Percentiles rank a stretch among this genome's conserved stretches.
Conservation (phyloP, 305 asterid species). For the Fraxinus albicans region DNA sequence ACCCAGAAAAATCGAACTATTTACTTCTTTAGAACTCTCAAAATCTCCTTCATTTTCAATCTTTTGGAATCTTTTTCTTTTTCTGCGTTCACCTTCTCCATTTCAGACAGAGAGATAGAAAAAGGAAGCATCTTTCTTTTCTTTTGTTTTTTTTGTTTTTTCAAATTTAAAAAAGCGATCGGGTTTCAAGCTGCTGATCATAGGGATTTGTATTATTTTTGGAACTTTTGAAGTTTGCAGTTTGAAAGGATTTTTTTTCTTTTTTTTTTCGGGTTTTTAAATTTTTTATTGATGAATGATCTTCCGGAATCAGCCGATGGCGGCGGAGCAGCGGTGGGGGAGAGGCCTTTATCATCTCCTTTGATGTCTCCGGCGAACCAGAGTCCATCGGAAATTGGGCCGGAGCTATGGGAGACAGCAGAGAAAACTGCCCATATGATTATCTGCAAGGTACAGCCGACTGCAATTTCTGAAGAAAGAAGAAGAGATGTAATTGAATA, state of each 20-base stretch:
- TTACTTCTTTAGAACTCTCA: not conserved
- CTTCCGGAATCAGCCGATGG: not conserved
- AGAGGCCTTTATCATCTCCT: not conserved
- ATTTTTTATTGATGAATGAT: not conserved
- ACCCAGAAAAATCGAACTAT: not conserved
- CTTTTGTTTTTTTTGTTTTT: not conserved
- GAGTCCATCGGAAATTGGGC: conserved; percentile 33
- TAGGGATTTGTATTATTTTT: not conserved
- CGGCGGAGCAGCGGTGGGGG: not conserved
- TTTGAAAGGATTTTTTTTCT: not conserved
- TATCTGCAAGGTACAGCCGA: conserved; percentile 63
- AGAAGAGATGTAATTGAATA: conserved; percentile 60
- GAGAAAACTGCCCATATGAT: conserved; percentile 51
- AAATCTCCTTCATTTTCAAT: not conserved
- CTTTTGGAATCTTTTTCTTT: not conserved
- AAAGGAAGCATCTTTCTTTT: not conserved
- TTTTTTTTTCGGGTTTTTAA: not conserved
- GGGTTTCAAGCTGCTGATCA: not conserved
- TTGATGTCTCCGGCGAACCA: not conserved
- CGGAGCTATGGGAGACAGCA: conserved; percentile 24
- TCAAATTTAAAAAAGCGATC: not conserved
- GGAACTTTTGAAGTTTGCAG: not conserved
- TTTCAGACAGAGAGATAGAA: not conserved
- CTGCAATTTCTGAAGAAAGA: conserved; percentile 55
- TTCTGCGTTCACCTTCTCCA: not conserved